Conservation (phyloP, 2,329 filamentous ascomycete species). For the Aspergillus fumigatus region DNA sequence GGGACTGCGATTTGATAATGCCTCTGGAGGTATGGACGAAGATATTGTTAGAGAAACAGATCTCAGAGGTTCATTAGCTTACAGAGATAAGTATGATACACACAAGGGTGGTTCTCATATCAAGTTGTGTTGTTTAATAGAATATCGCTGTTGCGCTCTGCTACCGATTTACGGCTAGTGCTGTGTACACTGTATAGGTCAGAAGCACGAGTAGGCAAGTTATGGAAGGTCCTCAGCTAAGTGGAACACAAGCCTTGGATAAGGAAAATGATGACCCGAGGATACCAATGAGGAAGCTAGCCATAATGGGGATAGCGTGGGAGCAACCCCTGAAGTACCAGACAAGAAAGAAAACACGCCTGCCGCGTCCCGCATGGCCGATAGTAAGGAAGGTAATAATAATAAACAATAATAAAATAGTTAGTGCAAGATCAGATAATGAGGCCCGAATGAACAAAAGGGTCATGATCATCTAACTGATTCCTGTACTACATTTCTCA, state of each 20-base stretch:
- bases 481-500: not conserved
- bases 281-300: constrained; percentile 4
- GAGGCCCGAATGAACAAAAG: constrained; percentile 1
- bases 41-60: not conserved
- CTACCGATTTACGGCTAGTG: too few relatives aligned
- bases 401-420: not conserved
- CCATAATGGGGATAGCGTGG: constrained; percentile 7
- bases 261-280: not conserved
- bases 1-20: constrained; percentile 27
- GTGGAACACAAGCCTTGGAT: not conserved
- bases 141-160: not conserved
- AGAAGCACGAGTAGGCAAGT: too few relatives aligned
- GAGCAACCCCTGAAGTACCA: constrained; percentile 10
- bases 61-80: not conserved
- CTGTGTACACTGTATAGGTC: too few relatives aligned
- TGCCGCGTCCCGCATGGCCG: constrained; percentile 17
- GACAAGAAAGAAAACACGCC: constrained; percentile 15
- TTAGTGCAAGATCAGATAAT: not conserved
- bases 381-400: not conserved
- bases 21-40: not conserved
- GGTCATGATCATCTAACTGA: not conserved
- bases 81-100: not conserved
- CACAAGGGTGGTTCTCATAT: not conserved
- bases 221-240: too few relatives aligned
- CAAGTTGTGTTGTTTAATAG: not conserved